These are phyloP conservation scores for Phytophthora tubulina DNA, from an alignment of 352 stramenopile genomes.

Conservation along the genomic window DNA sequence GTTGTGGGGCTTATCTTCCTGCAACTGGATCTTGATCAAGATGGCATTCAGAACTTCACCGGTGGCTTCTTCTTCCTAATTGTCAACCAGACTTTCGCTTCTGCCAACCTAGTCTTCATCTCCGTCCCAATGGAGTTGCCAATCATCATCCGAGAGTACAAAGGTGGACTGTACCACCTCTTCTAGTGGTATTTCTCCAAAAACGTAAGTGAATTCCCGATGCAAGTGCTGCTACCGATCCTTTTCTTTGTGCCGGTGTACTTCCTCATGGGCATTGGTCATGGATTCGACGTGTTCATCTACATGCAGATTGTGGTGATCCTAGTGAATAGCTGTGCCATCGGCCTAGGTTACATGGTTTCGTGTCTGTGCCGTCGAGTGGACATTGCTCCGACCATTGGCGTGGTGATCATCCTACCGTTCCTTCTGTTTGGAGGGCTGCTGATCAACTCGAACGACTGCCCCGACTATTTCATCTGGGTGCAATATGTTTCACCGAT, in stretches of 20 bases:
- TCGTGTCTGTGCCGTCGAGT: conserved; percentile 40
- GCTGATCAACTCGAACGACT: conserved; percentile 52
- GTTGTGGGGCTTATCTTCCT: conserved; percentile 59
- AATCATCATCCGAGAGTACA: conserved; percentile 56
- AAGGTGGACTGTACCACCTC: conserved; percentile 43
- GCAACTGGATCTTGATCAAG: conserved; percentile 49
- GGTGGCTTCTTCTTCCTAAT: conserved; percentile 61
- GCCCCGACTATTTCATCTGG: conserved; percentile 55
- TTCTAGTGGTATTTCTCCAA: conserved; percentile 59
- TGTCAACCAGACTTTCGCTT: conserved; percentile 48
- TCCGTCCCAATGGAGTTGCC: conserved; percentile 55
- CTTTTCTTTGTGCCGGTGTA: conserved; percentile 49
- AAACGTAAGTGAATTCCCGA: conserved; percentile 56
- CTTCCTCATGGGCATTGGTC: conserved; percentile 55
- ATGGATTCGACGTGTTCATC: conserved; percentile 49
- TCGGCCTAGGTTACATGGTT: conserved; percentile 57
- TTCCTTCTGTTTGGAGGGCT: conserved; percentile 61
- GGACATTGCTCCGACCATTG: conserved; percentile 49
- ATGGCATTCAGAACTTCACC: conserved; percentile 54
- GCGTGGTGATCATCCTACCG: conserved; percentile 45
- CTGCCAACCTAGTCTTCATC: conserved; percentile 46
- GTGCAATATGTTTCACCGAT: conserved; percentile 57
- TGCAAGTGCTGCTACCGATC: conserved; percentile 56
- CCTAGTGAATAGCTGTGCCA: conserved; percentile 42
- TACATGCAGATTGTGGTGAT: conserved; percentile 50